phyloP scores from a whole-genome alignment of 2,329 filamentous ascomycete genomes.

The Cladosporium austrohemisphaericum region DNA sequence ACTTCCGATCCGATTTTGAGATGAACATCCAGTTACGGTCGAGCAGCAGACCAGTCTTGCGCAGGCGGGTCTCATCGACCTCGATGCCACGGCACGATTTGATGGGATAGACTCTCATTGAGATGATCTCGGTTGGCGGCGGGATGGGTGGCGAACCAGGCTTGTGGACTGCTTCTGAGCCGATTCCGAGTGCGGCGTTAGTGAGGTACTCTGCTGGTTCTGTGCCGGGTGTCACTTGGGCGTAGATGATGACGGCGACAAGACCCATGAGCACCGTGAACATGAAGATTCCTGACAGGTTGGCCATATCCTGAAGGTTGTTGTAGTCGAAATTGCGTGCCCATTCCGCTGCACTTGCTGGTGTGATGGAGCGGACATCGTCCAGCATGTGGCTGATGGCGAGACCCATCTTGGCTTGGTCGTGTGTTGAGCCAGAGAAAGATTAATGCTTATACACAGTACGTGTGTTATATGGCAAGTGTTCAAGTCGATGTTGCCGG shows the following conservation, averaged over 20 bases:
- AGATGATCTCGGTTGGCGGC: constrained; percentile 41
- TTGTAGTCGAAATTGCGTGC: constrained; percentile 11
- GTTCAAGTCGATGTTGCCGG: too few relatives aligned
- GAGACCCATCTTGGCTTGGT: background rate
- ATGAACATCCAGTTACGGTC: constrained; percentile 67
- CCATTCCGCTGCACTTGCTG: constrained; percentile 1
- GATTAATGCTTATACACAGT: too few relatives aligned
- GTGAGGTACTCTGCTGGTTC: constrained; percentile 18
- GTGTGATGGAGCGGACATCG: constrained; percentile 7
- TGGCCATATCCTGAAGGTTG: constrained; percentile 10
- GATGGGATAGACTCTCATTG: constrained; percentile 59
- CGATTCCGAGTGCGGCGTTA: constrained; percentile 23
- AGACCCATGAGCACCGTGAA: constrained; percentile 25
- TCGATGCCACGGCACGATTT: constrained; percentile 63
- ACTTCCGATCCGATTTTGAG: constrained; percentile 48
- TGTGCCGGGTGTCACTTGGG: constrained; percentile 21
- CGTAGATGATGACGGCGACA: constrained; percentile 24
- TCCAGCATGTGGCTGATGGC: background rate
- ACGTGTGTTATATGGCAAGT: too few relatives aligned
- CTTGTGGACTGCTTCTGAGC: constrained; percentile 22
- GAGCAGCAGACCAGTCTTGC: constrained; percentile 56
- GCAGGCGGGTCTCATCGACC: constrained; percentile 49
- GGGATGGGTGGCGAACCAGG: constrained; percentile 30
- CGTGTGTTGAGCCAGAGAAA: too few relatives aligned
- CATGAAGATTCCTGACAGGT: constrained; percentile 23